Evolutionary conservation across 345 rosid species (phyloP).

Genomic region (Triadica sebifera): DNA sequence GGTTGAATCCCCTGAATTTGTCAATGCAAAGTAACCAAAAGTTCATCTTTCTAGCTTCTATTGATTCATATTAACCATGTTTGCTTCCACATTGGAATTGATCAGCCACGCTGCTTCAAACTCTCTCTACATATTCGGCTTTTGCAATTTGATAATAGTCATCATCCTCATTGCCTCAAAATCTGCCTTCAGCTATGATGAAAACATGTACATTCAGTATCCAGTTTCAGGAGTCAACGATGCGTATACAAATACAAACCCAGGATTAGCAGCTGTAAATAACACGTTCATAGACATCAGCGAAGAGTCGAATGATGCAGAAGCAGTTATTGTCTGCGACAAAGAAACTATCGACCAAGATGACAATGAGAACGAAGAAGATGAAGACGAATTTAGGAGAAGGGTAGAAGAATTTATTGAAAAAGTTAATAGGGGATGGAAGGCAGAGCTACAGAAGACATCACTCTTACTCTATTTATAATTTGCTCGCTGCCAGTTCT

Average conservation of each 20-base stretch:
- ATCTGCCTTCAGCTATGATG: conserved; percentile 12
- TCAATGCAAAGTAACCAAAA: too few species aligned
- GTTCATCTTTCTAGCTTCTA: too few species aligned
- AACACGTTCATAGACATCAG: neutral
- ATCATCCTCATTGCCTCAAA: conserved; percentile 40
- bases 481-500: too few species aligned
- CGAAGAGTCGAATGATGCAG: neutral
- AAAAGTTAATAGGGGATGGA: conserved; percentile 57
- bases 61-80: too few species aligned
- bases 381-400: conserved; percentile 44
- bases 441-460: conserved; percentile 36
- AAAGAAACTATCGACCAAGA: conserved; percentile 1
- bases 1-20: neutral
- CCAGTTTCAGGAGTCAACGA: conserved; percentile 1
- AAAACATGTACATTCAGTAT: neutral
- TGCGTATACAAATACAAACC: neutral
- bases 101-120: conserved; percentile 41
- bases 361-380: conserved; percentile 18
- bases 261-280: neutral
- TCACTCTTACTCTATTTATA: neutral
- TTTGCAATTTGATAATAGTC: conserved; percentile 44
- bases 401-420: conserved; percentile 60
- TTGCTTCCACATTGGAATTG: conserved; percentile 33
- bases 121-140: conserved; percentile 43
- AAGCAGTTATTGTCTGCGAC: neutral